Base-by-base conservation (phyloP, 345 rosid genomes). In the Euphorbia tirucalli region DNA sequence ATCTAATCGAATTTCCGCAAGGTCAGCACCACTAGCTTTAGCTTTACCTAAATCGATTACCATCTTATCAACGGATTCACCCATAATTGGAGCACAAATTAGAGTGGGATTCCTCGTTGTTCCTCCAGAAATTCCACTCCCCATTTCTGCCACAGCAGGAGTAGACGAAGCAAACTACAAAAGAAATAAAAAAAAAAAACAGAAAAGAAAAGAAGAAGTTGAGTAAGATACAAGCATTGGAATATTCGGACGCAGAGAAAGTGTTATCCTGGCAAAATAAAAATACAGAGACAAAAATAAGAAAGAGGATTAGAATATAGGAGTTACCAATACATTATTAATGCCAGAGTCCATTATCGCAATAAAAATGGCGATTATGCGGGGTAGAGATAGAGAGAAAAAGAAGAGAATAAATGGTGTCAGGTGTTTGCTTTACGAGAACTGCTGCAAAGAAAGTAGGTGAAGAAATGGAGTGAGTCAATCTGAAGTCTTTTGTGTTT, bases 1-100 rank as follows among this genome's bases (percentile, higher is more conserved):
- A 77, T 92, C 96, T 83, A 94, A 80, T 72, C 98, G 83, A 71
- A 94, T 85, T 77, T 92, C 97, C 30, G 92, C 98, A 65, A 92
- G 80, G 66, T 94, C 98, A 49, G 93, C 98, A 39, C 95, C 90
- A 66, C 76, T 63, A 60, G 80, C 82, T 59, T 87, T 86, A 7
- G 96, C 96, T 79, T 82, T 87, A 52, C 39, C 71, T 35, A 84
- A 70, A 55, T 79, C 77, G 71, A 25, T 43, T 61, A 86, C 71
- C 95, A 89, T 90, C 81, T 81, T 74, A 28, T 85, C 84, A 4
- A 85, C 60, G 0, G 96, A 85, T 35, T 85, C 96, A 48, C 81
- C 93, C 93, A 87, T 92, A 52, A 89, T 72, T 14, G 98, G 97
- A 79, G 77, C 91, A 82, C 98, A 92, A 21, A 92, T 81, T 61